Percentiles rank a stretch among this genome's conserved stretches.
Evolutionary conservation across 2,329 filamentous ascomycete genomes (phyloP).

Genomic region (Dryadomyces quercivorus): DNA sequence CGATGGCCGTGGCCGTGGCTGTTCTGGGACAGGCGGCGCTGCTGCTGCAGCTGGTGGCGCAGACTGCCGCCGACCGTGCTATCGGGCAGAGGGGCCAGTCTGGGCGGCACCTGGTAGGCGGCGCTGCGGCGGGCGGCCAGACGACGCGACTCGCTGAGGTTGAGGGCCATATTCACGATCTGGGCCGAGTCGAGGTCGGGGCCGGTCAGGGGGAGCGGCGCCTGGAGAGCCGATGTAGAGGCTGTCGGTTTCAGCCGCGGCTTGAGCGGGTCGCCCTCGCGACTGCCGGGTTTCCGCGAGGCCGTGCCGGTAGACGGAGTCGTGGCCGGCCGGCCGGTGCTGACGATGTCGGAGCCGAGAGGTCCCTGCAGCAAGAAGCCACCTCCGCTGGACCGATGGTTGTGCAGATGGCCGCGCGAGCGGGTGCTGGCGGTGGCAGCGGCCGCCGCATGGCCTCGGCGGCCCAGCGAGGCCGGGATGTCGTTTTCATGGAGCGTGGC

Average conservation of each 20-base stretch:
- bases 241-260: not conserved
- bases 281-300: not conserved
- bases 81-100: conserved; percentile 39
- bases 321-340: not conserved
- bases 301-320: not conserved
- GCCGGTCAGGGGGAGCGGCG: not conserved
- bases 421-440: not conserved
- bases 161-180: conserved; percentile 87
- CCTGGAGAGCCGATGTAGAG: not conserved
- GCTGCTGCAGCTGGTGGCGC: conserved; percentile 59
- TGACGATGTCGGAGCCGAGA: not conserved
- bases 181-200: conserved; percentile 69
- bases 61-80: conserved; percentile 45
- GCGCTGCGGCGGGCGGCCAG: conserved; percentile 47
- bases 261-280: not conserved
- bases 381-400: conserved; percentile 1
- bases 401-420: not conserved
- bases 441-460: not conserved
- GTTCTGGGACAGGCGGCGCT: conserved; percentile 49
- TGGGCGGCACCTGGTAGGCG: conserved; percentile 37
- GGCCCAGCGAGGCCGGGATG: not conserved
- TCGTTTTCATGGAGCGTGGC: not conserved
- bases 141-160: conserved; percentile 68
- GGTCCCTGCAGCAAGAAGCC: conserved; percentile 2
- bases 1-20: conserved; percentile 32